Evolutionary conservation across 352 stramenopile species (phyloP), one percentile per base, ranked within the genome.

Genomic region (Phytophthora fragariaefolia): DNA sequence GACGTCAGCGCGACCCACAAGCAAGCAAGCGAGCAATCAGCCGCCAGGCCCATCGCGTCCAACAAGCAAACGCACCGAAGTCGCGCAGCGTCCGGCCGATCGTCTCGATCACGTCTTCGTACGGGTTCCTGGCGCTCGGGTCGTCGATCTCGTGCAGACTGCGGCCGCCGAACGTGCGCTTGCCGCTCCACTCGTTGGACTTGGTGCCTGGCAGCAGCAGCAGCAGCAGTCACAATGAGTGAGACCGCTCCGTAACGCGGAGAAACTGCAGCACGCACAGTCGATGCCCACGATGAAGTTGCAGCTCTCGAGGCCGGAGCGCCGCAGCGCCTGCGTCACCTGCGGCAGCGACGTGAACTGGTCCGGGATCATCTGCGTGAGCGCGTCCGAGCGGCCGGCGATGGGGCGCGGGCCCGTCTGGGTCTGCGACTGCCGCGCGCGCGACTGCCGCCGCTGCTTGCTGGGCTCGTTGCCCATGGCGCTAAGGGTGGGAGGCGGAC

Each of bases 171-270:
- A 96, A 96, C 53, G 87, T 93, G 49, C 74, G 80, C 55, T 93
- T 96, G 49, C 89, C 89, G 43, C 83, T 96, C 88, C 87, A 96
- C 36, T 96, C 86, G 63, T 96, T 96, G 51, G 85, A 95, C 69
- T 95, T 96, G 49, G 89, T 96, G 73, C 90, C 87, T 96, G 63
- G 34, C 40, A 52, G 4, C 30, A 58, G 23, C n/a, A n/a, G n/a
- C n/a, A n/a, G n/a, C n/a, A n/a, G n/a, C n/a, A n/a, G n/a, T n/a
- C n/a, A n/a, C n/a, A n/a, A n/a, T n/a, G n/a, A n/a, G n/a, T n/a
- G n/a, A 23, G 23, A 28, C 22, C 13, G 20, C 13, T 20, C 9
- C 34, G 34, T 6, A 42, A 42, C 3, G 3, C 13, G 34, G 34
- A 20, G 10, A 43, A 10, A 43, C 20, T 43, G 6, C 4, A 43